Evolutionary conservation across 805 yeast genomes (phyloP).

Genomic region (Metschnikowia proteae): DNA sequence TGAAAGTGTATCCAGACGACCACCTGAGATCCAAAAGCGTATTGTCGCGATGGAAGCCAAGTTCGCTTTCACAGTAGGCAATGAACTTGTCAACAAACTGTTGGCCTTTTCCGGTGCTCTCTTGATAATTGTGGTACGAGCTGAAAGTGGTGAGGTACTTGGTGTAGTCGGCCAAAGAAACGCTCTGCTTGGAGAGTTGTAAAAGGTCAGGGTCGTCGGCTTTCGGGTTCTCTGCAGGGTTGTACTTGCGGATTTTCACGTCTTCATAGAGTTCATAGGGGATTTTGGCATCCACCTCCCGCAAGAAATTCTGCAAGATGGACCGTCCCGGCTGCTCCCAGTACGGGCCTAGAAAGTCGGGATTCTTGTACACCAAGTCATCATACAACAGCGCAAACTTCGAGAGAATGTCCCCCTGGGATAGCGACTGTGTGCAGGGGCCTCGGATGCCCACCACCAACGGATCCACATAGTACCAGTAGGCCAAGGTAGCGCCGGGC

Average conservation of each 20-base stretch:
- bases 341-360: conserved; percentile 53
- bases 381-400: conserved; percentile 29
- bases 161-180: conserved; percentile 44
- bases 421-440: conserved; percentile 12
- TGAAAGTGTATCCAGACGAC: conserved; percentile 50
- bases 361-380: conserved; percentile 40
- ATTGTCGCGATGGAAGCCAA: conserved; percentile 43
- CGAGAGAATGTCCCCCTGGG: conserved; percentile 15
- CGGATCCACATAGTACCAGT: conserved; percentile 27
- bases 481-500: conserved; percentile 20
- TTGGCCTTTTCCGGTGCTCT: conserved; percentile 31
- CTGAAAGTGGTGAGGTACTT: conserved; percentile 68
- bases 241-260: conserved; percentile 25
- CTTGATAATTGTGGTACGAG: conserved; percentile 56
- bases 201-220: conserved; percentile 20
- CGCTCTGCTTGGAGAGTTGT: conserved; percentile 26
- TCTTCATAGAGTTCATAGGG: conserved; percentile 43
- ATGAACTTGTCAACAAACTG: conserved; percentile 34
- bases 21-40: conserved; percentile 43
- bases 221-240: conserved; percentile 11
- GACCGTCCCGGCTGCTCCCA: conserved; percentile 87
- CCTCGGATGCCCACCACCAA: conserved; percentile 27
- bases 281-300: conserved; percentile 38
- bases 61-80: conserved; percentile 32
- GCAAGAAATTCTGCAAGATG: conserved; percentile 44